These are phyloP conservation scores for Leishmania tropica DNA, from an alignment of 208 protist genomes.

Conservation along the genomic window DNA sequence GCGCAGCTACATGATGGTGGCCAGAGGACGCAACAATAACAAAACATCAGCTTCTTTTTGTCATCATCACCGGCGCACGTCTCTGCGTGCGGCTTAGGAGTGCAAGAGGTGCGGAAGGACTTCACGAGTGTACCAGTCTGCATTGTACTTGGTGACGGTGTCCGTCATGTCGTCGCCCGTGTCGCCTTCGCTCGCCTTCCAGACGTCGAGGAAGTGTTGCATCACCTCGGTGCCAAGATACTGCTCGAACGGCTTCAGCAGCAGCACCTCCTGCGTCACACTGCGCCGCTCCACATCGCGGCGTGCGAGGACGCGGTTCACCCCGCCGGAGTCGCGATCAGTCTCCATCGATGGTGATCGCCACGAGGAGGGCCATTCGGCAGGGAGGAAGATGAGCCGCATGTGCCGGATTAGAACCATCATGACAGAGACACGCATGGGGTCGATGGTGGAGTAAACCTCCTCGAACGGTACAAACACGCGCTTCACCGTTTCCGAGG, in stretches of 20 bases:
- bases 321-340: background rate
- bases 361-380: slow-evolving; percentile 45
- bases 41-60: too few species aligned
- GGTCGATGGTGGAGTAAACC: slow-evolving; percentile 60
- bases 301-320: slow-evolving; percentile 44
- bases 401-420: slow-evolving; percentile 55
- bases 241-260: slow-evolving; percentile 64
- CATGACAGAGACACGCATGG: slow-evolving; percentile 78
- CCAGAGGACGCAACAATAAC: background rate
- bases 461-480: slow-evolving; percentile 52
- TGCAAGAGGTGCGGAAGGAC: slow-evolving; percentile 41
- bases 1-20: background rate
- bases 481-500: slow-evolving; percentile 3
- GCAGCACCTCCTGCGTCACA: slow-evolving; percentile 53
- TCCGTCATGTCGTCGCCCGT: slow-evolving; percentile 10
- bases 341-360: background rate
- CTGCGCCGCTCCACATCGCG: slow-evolving; percentile 53
- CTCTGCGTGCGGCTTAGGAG: slow-evolving; percentile 1
- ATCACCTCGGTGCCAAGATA: slow-evolving; percentile 51
- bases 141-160: slow-evolving; percentile 17
- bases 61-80: background rate
- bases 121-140: slow-evolving; percentile 40
- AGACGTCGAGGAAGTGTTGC: slow-evolving; percentile 43
- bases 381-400: slow-evolving; percentile 53
- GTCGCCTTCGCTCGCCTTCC: slow-evolving; percentile 10